phyloP scores from a whole-genome alignment of 345 rosid species.

The Arabidopsis arenosa region DNA sequence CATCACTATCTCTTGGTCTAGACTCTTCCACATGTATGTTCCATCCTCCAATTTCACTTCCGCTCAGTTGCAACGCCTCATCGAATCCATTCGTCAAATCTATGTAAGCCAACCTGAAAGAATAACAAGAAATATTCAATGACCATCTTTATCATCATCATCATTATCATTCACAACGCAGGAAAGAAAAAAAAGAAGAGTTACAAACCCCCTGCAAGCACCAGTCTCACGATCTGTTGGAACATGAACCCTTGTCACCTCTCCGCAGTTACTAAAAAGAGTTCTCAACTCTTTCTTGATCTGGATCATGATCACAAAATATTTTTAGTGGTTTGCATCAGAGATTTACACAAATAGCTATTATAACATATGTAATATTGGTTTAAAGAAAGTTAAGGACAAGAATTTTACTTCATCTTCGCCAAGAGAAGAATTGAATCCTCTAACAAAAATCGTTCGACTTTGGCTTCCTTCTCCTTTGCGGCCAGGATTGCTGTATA shows the following conservation, averaged over 20 bases:
- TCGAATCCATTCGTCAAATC: constrained; percentile 54
- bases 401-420: constrained; percentile 57
- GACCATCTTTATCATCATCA: neutral
- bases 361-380: neutral
- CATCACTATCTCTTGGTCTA: constrained; percentile 52
- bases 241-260: constrained; percentile 55
- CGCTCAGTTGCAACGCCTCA: constrained; percentile 69
- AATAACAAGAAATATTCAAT: neutral
- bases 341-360: neutral
- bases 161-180: neutral
- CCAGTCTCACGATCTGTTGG: constrained; percentile 73
- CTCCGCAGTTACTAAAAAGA: constrained; percentile 76
- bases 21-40: constrained; percentile 61
- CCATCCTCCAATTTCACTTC: constrained; percentile 54
- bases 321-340: constrained; percentile 3
- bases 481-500: constrained; percentile 49
- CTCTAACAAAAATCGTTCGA: constrained; percentile 58
- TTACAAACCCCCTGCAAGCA: constrained; percentile 65
- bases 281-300: constrained; percentile 52
- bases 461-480: constrained; percentile 44
- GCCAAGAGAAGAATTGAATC: constrained; percentile 53
- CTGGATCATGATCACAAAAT: constrained; percentile 56
- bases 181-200: constrained; percentile 1
- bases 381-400: constrained; percentile 12
- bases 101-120: constrained; percentile 69